These are phyloP conservation scores for Sporothrix luriei DNA, from an alignment of 2,329 filamentous ascomycete genomes.

Conservation along the genomic window DNA sequence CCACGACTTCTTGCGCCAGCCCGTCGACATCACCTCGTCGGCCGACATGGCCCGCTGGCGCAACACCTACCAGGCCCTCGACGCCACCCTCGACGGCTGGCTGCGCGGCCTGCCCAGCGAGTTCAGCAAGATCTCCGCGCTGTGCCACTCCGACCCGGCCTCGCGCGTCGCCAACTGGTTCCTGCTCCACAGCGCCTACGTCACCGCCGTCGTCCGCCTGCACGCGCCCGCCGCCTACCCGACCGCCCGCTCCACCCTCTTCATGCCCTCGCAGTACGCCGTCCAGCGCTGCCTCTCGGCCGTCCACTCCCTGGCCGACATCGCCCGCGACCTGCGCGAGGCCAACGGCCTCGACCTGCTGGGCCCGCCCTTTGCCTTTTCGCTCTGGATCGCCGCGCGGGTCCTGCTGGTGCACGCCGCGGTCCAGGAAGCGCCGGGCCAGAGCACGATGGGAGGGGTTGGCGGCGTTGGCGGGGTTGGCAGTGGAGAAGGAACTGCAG, in stretches of 20 bases:
- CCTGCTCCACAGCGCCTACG: conserved; percentile 87
- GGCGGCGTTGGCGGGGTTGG: too few relatives aligned
- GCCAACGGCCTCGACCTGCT: conserved; percentile 76
- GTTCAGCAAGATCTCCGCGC: conserved; percentile 78
- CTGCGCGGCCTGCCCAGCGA: conserved; percentile 80
- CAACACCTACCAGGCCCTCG: conserved; percentile 78
- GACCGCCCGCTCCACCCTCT: conserved; percentile 81
- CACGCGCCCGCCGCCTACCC: conserved; percentile 93
- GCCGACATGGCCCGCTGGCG: conserved; percentile 90
- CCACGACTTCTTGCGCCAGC: conserved; percentile 83
- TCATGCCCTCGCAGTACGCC: conserved; percentile 83
- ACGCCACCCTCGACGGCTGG: conserved; percentile 77
- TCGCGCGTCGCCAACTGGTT: conserved; percentile 81
- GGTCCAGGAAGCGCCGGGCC: conserved; percentile 57
- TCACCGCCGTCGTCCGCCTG: conserved; percentile 84
- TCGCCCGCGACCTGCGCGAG: conserved; percentile 76
- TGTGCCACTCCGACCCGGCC: conserved; percentile 69
- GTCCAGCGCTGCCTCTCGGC: conserved; percentile 79
- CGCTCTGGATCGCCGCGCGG: conserved; percentile 85
- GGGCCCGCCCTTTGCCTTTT: conserved; percentile 88
- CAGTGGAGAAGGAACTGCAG: conserved; percentile 46
- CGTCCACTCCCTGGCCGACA: conserved; percentile 77
- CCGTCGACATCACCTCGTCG: conserved; percentile 81
- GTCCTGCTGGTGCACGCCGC: conserved; percentile 88
- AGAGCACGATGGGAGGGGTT: too few relatives aligned